Percentiles rank a stretch among this genome's conserved stretches.
Evolutionary conservation across 2,329 filamentous ascomycete genomes (phyloP).

Genomic region (Claviceps sp.): DNA sequence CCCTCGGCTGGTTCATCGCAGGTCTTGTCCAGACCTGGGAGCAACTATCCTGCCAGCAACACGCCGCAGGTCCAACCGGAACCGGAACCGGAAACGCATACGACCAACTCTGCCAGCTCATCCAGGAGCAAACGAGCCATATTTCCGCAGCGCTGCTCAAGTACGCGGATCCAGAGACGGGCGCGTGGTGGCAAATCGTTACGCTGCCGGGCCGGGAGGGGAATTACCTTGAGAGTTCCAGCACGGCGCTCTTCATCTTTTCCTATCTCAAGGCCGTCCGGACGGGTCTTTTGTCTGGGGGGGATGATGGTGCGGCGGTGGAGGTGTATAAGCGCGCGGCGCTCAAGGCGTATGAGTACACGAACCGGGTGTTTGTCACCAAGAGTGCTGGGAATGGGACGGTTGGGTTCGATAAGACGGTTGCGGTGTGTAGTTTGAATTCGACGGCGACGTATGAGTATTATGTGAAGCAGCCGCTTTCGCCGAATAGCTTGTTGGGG

Average conservation of each 20-base stretch:
- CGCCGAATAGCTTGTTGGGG: slow-evolving; percentile 24
- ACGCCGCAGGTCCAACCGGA: no score
- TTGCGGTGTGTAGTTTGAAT: slow-evolving; percentile 27
- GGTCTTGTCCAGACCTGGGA: slow-evolving; percentile 37
- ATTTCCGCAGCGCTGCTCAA: slow-evolving; percentile 15
- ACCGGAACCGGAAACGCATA: no score
- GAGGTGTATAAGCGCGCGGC: slow-evolving; percentile 2
- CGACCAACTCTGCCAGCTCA: slow-evolving; percentile 10
- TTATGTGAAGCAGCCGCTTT: slow-evolving; percentile 21
- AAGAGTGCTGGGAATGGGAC: slow-evolving; percentile 24
- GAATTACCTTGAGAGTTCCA: slow-evolving; percentile 49
- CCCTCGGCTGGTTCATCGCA: slow-evolving; percentile 40
- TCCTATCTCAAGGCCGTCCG: slow-evolving; percentile 10
- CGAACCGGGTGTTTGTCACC: slow-evolving; percentile 31
- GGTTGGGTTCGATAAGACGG: slow-evolving; percentile 25
- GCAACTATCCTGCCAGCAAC: slow-evolving; percentile 16
- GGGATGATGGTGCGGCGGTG: not conserved
- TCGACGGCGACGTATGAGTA: slow-evolving; percentile 27
- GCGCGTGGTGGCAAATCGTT: slow-evolving; percentile 44
- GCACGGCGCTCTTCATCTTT: slow-evolving; percentile 43
- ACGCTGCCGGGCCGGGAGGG: slow-evolving; percentile 33
- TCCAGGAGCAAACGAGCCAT: not conserved
- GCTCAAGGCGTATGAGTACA: slow-evolving; percentile 16
- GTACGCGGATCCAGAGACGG: slow-evolving; percentile 26
- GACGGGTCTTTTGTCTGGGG: slow-evolving; percentile 1